phyloP scores from a whole-genome alignment of 2,329 filamentous ascomycete species.

The Pseudogymnoascus sp. region DNA sequence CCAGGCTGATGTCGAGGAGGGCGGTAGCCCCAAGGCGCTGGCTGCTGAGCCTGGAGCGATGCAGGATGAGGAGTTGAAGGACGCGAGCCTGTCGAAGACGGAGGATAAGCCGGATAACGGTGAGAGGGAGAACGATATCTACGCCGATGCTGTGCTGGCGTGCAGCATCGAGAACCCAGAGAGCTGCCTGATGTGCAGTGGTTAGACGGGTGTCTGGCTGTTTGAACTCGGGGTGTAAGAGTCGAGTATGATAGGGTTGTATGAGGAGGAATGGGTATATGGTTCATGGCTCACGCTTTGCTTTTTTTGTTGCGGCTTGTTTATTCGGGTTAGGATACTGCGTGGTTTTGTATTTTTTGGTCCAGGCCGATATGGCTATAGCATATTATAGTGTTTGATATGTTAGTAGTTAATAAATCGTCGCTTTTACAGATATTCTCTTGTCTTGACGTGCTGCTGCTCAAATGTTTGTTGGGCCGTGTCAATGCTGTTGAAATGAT shows the following conservation, averaged over 20 bases:
- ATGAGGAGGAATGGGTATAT: constrained; percentile 6
- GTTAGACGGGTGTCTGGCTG: constrained; percentile 38
- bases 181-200: constrained; percentile 93
- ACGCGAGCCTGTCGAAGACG: constrained; percentile 20
- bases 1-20: constrained; percentile 69
- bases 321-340: not conserved
- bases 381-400: constrained; percentile 6
- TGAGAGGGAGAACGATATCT: constrained; percentile 83
- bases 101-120: constrained; percentile 66
- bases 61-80: constrained; percentile 60
- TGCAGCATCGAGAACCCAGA: constrained; percentile 99
- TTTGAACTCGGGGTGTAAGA: not conserved
- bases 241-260: not conserved
- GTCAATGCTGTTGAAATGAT: not conserved
- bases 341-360: not conserved
- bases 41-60: constrained; percentile 58
- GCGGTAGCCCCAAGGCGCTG: constrained; percentile 70
- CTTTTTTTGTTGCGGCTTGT: not conserved
- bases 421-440: not conserved
- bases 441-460: not conserved
- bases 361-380: not conserved
- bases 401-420: constrained; percentile 5
- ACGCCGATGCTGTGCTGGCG: constrained; percentile 80
- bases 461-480: not conserved
- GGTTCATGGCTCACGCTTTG: constrained; percentile 9